Evolutionary conservation across 2,329 filamentous ascomycete species (phyloP).

Genomic region (Penicillium sp.): DNA sequence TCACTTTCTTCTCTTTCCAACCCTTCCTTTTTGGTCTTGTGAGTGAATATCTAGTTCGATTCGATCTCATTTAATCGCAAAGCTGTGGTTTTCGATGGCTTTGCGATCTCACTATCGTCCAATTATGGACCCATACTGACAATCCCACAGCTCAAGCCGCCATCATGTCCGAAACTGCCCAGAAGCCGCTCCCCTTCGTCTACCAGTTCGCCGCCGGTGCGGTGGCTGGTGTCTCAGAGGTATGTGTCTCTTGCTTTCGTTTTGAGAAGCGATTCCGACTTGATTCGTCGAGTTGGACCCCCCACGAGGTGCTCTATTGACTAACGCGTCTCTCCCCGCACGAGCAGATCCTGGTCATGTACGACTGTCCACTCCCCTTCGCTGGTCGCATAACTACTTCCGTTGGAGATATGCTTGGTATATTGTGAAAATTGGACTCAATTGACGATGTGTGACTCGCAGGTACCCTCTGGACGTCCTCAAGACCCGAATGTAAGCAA

Average conservation of each 20-base stretch:
- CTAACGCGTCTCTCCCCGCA: slow-evolving; percentile 21
- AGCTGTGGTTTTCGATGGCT: background rate
- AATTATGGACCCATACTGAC: slow-evolving; percentile 2
- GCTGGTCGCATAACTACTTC: background rate
- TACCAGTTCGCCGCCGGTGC: slow-evolving; percentile 97
- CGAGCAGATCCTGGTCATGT: slow-evolving; percentile 29
- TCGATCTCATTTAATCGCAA: background rate
- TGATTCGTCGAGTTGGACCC: background rate
- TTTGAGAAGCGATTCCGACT: background rate
- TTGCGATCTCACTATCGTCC: background rate
- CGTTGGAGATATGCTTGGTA: background rate
- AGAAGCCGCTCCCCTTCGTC: slow-evolving; percentile 80
- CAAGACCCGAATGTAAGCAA: slow-evolving; percentile 85
- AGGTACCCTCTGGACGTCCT: slow-evolving; percentile 99
- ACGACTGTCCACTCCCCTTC: slow-evolving; percentile 5
- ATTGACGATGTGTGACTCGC: slow-evolving; percentile 16
- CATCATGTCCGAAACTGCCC: slow-evolving; percentile 58
- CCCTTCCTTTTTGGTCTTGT: slow-evolving; percentile 2
- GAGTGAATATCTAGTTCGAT: background rate
- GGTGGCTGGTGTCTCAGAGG: slow-evolving; percentile 96
- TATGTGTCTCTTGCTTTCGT: slow-evolving; percentile 46
- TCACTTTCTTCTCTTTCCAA: slow-evolving; percentile 1
- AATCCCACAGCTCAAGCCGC: slow-evolving; percentile 4
- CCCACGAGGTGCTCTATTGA: slow-evolving; percentile 1
- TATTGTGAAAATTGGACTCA: background rate